Base-by-base conservation (phyloP, 805 yeast species). In the Yamadazyma takamatsuzukensis region DNA sequence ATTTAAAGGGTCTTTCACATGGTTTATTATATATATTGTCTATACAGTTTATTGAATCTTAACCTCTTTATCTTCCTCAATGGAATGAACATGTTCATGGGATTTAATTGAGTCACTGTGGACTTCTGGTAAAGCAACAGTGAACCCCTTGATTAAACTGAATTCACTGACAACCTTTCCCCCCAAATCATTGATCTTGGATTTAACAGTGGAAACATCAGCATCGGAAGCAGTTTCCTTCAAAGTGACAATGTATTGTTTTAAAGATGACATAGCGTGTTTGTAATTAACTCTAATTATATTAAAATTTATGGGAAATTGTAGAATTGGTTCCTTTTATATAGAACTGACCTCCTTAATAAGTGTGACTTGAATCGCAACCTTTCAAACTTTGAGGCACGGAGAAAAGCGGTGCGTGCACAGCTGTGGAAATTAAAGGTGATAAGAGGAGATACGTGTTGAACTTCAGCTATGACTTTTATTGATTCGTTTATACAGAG, bases 21-120 rank as follows among this genome's bases (percentile, higher is more conserved):
- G n/a, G n/a, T n/a, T n/a, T n/a, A n/a, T n/a, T n/a, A n/a, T n/a
- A n/a, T n/a, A n/a, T n/a, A n/a, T n/a, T n/a, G n/a, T n/a, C n/a
- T n/a, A n/a, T n/a, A n/a, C n/a, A n/a, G 12, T 22, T 34, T 38
- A 37, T 30, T 64, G 64, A 43, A 68, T 73, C 44, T 68, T 66
- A 25, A 81, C 86, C 49, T 76, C 83, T 49, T 71, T 61, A 53
- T 82, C 89, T 52, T 77, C 86, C 55, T 82, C 89, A 42, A 80
- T 63, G 25, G 68, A 58, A 29, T 74, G 71, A 44, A 82, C 79
- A 30, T 66, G 70, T 18, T 71, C 73, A 48, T 75, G 69, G 25
- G 54, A 48, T 42, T 63, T 54, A 45, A 81, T 53, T n/a, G 74
- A 43, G 15, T 56, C 52, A 21, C 72, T 63, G 44, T 75, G 80